Percentiles rank a stretch among this genome's conserved stretches.
Conservation (phyloP, 2,329 filamentous ascomycete genomes). For the Colletotrichum cordylinicola region DNA sequence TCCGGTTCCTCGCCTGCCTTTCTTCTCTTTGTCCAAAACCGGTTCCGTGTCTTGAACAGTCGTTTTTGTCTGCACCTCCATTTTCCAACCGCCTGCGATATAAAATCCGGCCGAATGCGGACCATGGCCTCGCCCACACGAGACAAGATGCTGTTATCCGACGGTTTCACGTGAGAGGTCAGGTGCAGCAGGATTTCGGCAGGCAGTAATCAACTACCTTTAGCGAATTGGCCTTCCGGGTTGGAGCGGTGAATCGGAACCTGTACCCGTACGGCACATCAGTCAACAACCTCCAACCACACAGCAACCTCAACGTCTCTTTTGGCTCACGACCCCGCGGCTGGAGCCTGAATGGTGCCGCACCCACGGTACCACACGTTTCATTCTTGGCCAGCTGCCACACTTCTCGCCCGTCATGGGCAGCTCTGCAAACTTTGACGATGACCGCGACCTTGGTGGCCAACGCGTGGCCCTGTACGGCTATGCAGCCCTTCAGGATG, state of each 20-base stretch:
- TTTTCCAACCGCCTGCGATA: neutral
- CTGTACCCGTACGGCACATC: neutral
- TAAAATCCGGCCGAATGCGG: neutral
- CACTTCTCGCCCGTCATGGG: neutral
- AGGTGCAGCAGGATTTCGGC: constrained; percentile 1
- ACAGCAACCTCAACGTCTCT: neutral
- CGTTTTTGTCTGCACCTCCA: neutral
- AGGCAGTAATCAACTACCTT: neutral
- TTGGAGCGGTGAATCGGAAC: constrained; percentile 10
- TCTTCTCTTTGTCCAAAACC: neutral
- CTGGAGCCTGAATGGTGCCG: neutral
- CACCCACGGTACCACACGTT: neutral
- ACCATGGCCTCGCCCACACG: neutral
- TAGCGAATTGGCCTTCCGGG: neutral
- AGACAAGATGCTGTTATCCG: neutral
- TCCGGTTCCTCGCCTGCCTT: neutral
- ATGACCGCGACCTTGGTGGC: neutral
- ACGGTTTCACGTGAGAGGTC: constrained; percentile 14
- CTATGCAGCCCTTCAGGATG: constrained; percentile 12
- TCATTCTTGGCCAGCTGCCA: neutral
- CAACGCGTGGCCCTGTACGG: neutral
- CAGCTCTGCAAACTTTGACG: neutral
- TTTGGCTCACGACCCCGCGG: neutral
- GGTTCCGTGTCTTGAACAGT: neutral
- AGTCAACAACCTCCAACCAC: neutral